A percentile compares a stretch with the other conserved stretches of the same genome.
phyloP scores from a whole-genome alignment of 1,284 basidiomycete species.

The Ceraceosorus guamensis region DNA sequence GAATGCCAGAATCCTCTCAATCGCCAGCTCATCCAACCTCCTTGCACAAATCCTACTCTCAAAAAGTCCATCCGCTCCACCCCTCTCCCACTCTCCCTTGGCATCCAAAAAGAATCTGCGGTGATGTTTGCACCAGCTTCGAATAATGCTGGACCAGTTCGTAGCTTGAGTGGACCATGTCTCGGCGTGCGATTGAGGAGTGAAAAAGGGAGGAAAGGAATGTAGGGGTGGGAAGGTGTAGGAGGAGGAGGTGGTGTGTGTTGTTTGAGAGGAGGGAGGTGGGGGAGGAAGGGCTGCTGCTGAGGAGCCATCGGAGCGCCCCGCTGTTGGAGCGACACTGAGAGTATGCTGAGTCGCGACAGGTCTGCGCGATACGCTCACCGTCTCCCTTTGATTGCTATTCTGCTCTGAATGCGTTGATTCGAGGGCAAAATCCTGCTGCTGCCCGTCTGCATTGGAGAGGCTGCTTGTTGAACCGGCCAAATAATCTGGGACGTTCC shows the following conservation, averaged over 20 bases:
- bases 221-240: constrained; percentile 50
- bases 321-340: no score
- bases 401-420: no score
- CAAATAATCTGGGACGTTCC: no score
- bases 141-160: constrained; percentile 51
- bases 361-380: no score
- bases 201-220: constrained; percentile 56
- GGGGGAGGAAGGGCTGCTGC: no score
- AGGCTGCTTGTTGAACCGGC: no score
- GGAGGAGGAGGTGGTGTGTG: neutral
- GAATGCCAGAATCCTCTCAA: constrained; percentile 19
- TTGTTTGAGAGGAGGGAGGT: neutral
- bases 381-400: no score
- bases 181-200: constrained; percentile 53
- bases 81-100: constrained; percentile 32
- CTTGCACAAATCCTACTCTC: neutral
- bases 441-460: no score
- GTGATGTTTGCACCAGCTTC: constrained; percentile 50
- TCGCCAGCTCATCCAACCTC: constrained; percentile 14
- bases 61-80: neutral
- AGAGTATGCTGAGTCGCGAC: no score
- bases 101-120: constrained; percentile 50
- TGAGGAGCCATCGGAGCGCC: no score
- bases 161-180: constrained; percentile 51
- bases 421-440: no score